These are phyloP conservation scores for Colletotrichum liriopes DNA, from an alignment of 2,329 filamentous ascomycete genomes.

Conservation along the genomic window DNA sequence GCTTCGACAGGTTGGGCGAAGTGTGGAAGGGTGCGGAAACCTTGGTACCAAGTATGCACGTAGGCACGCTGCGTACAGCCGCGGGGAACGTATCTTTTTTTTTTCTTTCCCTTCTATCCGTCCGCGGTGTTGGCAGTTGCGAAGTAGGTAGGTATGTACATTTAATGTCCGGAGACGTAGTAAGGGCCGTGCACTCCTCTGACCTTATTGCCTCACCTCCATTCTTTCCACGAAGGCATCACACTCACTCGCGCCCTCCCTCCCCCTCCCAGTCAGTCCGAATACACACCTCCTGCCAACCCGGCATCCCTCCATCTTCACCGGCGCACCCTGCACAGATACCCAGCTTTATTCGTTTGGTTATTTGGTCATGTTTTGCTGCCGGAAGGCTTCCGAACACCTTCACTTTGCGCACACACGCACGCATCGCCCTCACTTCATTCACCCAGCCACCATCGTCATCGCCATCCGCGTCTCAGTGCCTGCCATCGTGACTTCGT, in stretches of 20 bases:
- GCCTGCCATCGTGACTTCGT: not conserved
- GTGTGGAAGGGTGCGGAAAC: not conserved
- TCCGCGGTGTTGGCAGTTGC: not conserved
- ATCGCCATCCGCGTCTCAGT: not conserved
- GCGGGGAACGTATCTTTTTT: not conserved
- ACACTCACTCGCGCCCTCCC: not conserved
- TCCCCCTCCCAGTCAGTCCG: not conserved
- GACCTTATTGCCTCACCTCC: not conserved
- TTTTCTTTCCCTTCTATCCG: not conserved
- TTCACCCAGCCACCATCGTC: not conserved
- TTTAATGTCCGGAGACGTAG: conserved; percentile 9
- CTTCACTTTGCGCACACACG: not conserved
- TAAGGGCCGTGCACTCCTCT: conserved; percentile 21
- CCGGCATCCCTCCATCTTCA: not conserved
- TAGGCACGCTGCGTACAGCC: conserved; percentile 15
- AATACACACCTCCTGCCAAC: not conserved
- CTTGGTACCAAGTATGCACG: conserved; percentile 24
- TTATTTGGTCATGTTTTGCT: not conserved
- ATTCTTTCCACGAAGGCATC: not conserved
- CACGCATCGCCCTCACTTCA: not conserved
- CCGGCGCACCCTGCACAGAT: not conserved
- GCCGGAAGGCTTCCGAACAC: not conserved
- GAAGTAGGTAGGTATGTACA: not conserved
- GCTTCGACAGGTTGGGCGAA: conserved; percentile 17
- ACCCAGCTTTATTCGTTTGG: not conserved